Conservation (phyloP, 345 rosid species). For the Turnera subulata region DNA sequence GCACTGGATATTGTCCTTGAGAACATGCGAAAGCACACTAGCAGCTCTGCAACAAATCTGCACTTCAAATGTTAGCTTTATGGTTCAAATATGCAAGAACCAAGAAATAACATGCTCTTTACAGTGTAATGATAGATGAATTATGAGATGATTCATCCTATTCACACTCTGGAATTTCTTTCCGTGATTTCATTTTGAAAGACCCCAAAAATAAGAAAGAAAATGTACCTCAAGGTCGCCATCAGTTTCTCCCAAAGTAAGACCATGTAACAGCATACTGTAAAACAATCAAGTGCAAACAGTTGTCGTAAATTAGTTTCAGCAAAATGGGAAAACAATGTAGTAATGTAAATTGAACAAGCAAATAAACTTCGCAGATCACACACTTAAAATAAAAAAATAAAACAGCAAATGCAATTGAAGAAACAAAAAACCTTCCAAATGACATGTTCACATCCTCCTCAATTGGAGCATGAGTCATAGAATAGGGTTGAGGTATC, state of each 20-base stretch:
- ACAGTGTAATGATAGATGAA: slow-evolving; percentile 6
- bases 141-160: slow-evolving; percentile 2
- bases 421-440: slow-evolving; percentile 73
- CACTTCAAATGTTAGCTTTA: slow-evolving; percentile 31
- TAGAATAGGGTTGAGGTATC: slow-evolving; percentile 73
- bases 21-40: slow-evolving; percentile 81
- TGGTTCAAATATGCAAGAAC: slow-evolving; percentile 9
- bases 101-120: slow-evolving; percentile 10
- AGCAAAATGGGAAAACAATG: neutral
- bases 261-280: slow-evolving; percentile 92
- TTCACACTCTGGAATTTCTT: neutral
- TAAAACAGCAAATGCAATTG: slow-evolving; percentile 11
- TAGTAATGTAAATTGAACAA: neutral
- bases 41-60: slow-evolving; percentile 98
- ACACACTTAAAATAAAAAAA: neutral
- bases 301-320: neutral
- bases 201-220: no score
- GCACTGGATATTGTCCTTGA: slow-evolving; percentile 72
- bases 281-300: neutral
- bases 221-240: slow-evolving; percentile 85
- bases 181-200: neutral
- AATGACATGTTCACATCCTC: slow-evolving; percentile 94
- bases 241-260: slow-evolving; percentile 75
- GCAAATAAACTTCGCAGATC: neutral
- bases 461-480: slow-evolving; percentile 56